A percentile compares a stretch with the other conserved stretches of the same genome.
Evolutionary conservation across 2,329 filamentous ascomycete species (phyloP).

Genomic region (Fusarium globosum): DNA sequence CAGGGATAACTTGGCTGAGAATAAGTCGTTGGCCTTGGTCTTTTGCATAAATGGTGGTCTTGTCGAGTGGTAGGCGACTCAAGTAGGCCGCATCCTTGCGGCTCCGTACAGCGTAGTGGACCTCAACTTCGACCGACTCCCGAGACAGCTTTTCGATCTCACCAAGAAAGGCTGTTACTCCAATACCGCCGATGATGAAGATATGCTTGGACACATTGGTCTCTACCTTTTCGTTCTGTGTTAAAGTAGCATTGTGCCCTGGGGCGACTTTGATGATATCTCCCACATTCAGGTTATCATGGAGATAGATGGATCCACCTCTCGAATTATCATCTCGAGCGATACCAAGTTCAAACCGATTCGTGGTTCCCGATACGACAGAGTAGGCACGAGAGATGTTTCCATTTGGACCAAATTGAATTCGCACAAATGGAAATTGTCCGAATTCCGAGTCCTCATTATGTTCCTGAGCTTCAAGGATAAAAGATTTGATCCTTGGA

Average conservation of each 20-base stretch:
- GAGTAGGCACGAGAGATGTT: constrained; percentile 22
- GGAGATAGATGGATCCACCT: constrained; percentile 23
- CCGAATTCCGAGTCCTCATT: background rate
- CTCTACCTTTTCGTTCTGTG: no score
- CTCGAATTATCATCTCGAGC: constrained; percentile 17
- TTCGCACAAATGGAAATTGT: constrained; percentile 14
- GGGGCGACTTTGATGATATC: constrained; percentile 17
- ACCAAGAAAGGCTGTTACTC: constrained; percentile 12
- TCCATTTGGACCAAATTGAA: constrained; percentile 12
- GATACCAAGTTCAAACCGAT: constrained; percentile 9
- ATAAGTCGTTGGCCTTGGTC: constrained; percentile 2
- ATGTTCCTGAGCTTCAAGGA: constrained; percentile 1
- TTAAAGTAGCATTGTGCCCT: background rate
- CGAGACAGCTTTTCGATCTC: background rate
- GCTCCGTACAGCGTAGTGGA: constrained; percentile 26
- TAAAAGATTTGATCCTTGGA: constrained; percentile 13
- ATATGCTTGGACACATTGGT: background rate
- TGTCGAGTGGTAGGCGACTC: background rate
- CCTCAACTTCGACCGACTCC: background rate
- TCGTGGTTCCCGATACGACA: constrained; percentile 14
- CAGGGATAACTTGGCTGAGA: background rate
- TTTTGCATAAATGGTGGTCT: constrained; percentile 17
- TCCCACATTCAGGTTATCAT: background rate
- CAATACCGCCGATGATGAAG: constrained; percentile 26
- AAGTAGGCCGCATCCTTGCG: constrained; percentile 11